These are phyloP conservation scores for Aspergillus homomorphus DNA, from an alignment of 495 filamentous ascomycete species.

Conservation along the genomic window DNA sequence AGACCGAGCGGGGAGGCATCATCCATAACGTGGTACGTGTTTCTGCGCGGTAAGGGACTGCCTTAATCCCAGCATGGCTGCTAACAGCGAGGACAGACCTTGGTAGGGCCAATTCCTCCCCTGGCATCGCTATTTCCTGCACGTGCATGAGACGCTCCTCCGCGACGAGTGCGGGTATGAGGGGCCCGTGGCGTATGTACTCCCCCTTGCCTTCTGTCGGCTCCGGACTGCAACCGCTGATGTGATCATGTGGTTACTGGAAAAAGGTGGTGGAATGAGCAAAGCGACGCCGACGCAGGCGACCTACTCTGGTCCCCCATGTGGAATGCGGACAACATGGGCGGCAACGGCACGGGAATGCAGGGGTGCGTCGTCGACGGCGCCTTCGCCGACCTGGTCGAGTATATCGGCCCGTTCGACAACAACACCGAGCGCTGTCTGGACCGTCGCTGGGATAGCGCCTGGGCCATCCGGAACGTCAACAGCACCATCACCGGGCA, in stretches of 20 bases:
- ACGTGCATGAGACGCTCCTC: neutral
- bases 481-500: neutral
- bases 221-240: neutral
- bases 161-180: neutral
- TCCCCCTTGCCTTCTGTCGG: neutral
- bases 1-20: neutral
- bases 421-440: neutral
- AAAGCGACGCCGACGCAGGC: neutral
- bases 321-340: neutral
- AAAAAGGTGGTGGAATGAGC: neutral
- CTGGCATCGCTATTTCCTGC: neutral
- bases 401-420: neutral
- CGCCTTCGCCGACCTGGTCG: neutral
- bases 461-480: neutral
- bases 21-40: neutral
- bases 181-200: neutral
- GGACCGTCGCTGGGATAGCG: neutral
- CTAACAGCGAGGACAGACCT: no score
- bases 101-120: constrained; percentile 2
- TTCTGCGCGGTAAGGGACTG: neutral
- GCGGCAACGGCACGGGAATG: neutral
- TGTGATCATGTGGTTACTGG: neutral
- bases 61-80: neutral
- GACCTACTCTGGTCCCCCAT: neutral
- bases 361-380: neutral